These are phyloP conservation scores for Solanum chacoense DNA, from an alignment of 305 asterid species.

Conservation along the genomic window DNA sequence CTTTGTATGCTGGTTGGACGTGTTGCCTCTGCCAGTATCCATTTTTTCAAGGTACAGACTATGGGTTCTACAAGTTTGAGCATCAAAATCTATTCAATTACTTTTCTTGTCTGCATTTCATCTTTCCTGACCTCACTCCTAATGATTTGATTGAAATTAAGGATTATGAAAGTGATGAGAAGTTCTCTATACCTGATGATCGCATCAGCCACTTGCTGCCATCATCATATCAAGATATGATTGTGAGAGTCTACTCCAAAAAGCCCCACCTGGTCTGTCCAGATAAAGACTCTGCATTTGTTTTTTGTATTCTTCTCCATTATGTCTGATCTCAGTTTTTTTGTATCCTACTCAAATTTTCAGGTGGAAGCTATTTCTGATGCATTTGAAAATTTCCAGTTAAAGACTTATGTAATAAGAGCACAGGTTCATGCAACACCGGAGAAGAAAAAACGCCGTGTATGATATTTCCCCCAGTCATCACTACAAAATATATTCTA, in stretches of 20 bases:
- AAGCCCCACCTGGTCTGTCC: conserved; percentile 70
- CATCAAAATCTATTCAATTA: neutral
- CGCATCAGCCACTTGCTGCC: conserved; percentile 94
- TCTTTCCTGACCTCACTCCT: neutral
- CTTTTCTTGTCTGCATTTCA: neutral
- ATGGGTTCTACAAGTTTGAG: conserved; percentile 4
- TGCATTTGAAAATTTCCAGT: conserved; percentile 89
- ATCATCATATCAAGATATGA: conserved; percentile 71
- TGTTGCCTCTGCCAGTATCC: conserved; percentile 50
- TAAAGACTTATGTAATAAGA: conserved; percentile 68
- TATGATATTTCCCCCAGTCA: conserved; percentile 6
- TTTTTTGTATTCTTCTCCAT: neutral
- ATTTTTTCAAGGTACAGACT: conserved; percentile 73
- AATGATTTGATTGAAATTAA: conserved; percentile 10
- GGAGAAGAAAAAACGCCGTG: conserved; percentile 56
- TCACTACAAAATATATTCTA: neutral
- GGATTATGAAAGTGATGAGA: conserved; percentile 78
- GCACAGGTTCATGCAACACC: conserved; percentile 77
- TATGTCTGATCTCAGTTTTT: neutral
- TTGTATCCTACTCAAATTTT: conserved; percentile 8
- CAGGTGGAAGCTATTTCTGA: conserved; percentile 72
- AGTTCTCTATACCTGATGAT: conserved; percentile 50
- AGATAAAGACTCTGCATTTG: neutral
- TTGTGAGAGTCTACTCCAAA: conserved; percentile 91
- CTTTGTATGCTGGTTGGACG: conserved; percentile 10